phyloP scores from a whole-genome alignment of 208 protist species.

The Entamoeba invadens region DNA sequence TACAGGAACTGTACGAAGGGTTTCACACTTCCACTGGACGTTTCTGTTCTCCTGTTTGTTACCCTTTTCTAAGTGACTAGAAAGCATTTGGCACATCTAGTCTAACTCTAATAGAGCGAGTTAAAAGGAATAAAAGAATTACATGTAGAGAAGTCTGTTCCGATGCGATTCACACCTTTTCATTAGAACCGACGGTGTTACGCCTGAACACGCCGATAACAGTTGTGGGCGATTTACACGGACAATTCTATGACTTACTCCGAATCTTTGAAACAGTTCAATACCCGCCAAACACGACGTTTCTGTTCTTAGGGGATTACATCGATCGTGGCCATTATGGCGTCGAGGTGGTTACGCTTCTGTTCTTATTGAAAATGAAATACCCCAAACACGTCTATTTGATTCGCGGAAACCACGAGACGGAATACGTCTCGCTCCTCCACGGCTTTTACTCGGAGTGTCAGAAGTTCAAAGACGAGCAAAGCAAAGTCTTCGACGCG shows the following conservation, averaged over 20 bases:
- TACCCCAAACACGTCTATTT: constrained; percentile 2
- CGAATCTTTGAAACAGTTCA: constrained; percentile 8
- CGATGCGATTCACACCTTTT: background rate
- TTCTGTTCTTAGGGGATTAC: constrained; percentile 32
- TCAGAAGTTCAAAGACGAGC: background rate
- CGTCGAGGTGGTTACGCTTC: constrained; percentile 12
- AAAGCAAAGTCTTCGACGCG: background rate
- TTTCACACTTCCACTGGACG: too few relatives aligned
- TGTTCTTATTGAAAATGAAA: constrained; percentile 11
- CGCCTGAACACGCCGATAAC: background rate
- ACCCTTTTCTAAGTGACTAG: too few relatives aligned
- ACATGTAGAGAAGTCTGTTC: background rate
- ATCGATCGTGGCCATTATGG: constrained; percentile 24
- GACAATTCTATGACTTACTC: constrained; percentile 29
- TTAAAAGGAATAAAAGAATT: background rate
- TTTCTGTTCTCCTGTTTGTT: too few relatives aligned
- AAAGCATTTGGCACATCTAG: too few relatives aligned
- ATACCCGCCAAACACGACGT: background rate
- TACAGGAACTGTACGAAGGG: too few relatives aligned
- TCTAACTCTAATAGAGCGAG: too few relatives aligned
- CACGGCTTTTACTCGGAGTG: constrained; percentile 21
- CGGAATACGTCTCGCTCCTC: background rate
- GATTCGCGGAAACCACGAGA: constrained; percentile 27
- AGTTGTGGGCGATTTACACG: constrained; percentile 19
- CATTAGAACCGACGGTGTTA: constrained; percentile 4